Conservation (phyloP, 2,329 filamentous ascomycete species). For the Penicillium crustosum region DNA sequence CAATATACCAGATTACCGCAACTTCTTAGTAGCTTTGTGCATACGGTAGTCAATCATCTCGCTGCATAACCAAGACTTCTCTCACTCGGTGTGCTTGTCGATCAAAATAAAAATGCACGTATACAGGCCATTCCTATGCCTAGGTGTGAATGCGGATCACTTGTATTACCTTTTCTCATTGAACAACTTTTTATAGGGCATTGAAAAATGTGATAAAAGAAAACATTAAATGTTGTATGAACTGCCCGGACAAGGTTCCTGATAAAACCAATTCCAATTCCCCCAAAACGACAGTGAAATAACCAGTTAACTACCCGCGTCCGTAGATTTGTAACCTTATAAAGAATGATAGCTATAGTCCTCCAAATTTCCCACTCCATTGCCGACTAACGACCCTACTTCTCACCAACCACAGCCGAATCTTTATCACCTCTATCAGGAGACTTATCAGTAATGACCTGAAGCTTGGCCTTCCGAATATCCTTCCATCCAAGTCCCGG, state of each 20-base stretch:
- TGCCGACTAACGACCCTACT: neutral
- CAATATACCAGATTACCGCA: no score
- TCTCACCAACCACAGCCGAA: neutral
- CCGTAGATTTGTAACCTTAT: neutral
- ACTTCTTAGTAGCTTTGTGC: neutral
- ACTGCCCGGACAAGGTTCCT: neutral
- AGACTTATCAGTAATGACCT: constrained; percentile 11
- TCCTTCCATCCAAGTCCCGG: constrained; percentile 33
- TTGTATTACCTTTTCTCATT: neutral
- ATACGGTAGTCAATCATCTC: no score
- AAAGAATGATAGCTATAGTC: neutral
- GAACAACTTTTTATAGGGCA: neutral
- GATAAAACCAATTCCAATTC: neutral
- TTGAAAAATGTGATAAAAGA: neutral
- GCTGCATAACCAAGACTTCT: no score
- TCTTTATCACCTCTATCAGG: neutral
- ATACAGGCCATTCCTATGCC: no score
- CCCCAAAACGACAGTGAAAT: neutral
- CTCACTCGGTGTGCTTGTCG: no score
- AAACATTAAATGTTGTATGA: neutral
- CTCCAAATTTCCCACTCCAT: neutral
- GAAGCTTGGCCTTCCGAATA: constrained; percentile 28
- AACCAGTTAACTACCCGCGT: neutral
- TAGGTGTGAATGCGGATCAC: neutral
- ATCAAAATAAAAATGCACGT: no score